Evolutionary conservation across 306 rosid species (phyloP).

Genomic region (Quercus agrifolia): DNA sequence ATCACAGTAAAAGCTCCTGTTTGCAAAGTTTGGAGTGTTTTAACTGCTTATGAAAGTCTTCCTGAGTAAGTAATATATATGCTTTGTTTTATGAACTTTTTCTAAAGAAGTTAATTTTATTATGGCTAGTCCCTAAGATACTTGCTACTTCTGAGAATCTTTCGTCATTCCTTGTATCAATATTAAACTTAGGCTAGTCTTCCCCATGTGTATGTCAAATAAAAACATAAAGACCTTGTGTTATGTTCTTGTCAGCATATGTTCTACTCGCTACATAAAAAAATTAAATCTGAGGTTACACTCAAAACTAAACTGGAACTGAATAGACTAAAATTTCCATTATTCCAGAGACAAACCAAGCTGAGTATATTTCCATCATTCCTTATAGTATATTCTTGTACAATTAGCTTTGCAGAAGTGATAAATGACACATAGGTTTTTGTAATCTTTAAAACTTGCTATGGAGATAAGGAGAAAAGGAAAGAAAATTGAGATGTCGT

Average conservation of each 20-base stretch:
- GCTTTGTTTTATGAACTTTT: conserved; percentile 2
- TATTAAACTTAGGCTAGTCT: background rate
- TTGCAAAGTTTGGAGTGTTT: conserved; percentile 80
- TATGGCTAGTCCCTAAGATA: background rate
- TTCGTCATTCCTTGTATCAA: background rate
- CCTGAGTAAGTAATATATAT: conserved; percentile 69
- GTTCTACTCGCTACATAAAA: background rate
- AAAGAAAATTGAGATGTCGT: background rate
- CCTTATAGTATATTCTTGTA: background rate
- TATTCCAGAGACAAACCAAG: background rate
- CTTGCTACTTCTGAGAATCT: background rate
- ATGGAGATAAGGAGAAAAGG: background rate
- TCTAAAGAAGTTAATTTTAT: background rate
- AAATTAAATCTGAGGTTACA: background rate
- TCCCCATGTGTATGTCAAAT: background rate
- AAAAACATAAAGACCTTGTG: background rate
- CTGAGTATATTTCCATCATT: background rate
- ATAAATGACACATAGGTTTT: background rate
- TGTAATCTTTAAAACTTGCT: background rate
- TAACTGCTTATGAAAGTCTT: conserved; percentile 87
- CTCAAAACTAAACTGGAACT: background rate
- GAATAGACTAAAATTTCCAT: background rate
- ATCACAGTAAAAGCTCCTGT: conserved; percentile 96
- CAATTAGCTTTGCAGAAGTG: background rate
- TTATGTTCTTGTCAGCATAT: background rate